Evolutionary conservation across 768 basidiomycete genomes (phyloP).

Genomic region (Naganishia antarctica): DNA sequence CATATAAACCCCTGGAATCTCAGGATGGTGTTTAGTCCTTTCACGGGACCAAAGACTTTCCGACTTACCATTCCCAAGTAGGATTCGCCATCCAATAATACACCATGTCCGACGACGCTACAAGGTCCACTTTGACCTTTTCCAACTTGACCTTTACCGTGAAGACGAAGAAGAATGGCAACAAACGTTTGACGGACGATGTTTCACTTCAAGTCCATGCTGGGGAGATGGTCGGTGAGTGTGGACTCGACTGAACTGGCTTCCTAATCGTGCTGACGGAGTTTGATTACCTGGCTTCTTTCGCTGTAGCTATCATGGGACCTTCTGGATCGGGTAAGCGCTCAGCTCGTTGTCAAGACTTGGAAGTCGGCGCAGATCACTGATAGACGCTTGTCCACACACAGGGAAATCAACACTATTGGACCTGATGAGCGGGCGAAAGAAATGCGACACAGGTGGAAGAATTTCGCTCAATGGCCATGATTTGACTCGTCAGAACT

Average conservation of each 20-base stretch:
- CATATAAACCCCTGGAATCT: no score
- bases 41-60: no score
- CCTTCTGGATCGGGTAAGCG: not conserved
- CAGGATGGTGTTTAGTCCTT: no score
- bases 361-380: not conserved
- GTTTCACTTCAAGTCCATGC: not conserved
- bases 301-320: not conserved
- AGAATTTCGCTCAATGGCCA: conserved; percentile 4
- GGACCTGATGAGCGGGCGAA: conserved; percentile 20
- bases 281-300: no score
- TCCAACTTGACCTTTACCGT: not conserved
- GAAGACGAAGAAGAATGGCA: not conserved
- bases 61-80: no score
- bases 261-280: no score
- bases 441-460: conserved; percentile 6
- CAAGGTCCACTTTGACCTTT: not conserved
- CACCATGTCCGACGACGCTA: not conserved
- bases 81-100: no score
- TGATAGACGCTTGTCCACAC: not conserved
- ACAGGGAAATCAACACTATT: conserved; percentile 19
- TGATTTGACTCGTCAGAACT: not conserved
- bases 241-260: no score
- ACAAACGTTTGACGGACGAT: not conserved
- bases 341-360: not conserved
- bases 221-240: conserved; percentile 3